A percentile compares a stretch with the other conserved stretches of the same genome.
These are phyloP conservation scores for Termitomyces sp. DNA, from an alignment of 768 basidiomycete genomes.

Conservation along the genomic window DNA sequence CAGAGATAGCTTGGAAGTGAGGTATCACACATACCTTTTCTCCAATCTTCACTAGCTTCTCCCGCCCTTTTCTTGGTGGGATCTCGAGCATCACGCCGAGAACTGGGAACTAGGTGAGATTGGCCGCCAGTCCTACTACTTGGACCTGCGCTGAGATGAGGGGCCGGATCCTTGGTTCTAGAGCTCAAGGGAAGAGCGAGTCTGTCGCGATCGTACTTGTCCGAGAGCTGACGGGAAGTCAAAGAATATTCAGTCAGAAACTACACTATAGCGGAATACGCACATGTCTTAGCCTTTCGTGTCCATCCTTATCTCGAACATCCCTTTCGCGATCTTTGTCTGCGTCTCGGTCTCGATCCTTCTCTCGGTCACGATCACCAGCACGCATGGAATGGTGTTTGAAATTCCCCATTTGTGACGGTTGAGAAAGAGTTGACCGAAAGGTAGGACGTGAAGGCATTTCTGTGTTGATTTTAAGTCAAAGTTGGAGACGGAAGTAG, in stretches of 20 bases:
- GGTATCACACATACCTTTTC: constrained; percentile 56
- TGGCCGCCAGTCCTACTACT: constrained; percentile 38
- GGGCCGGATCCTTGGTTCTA: constrained; percentile 59
- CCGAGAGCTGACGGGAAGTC: constrained; percentile 57
- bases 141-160: constrained; percentile 48
- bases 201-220: constrained; percentile 84
- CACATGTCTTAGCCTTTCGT: constrained; percentile 75
- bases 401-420: constrained; percentile 92
- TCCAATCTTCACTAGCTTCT: constrained; percentile 81
- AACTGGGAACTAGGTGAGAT: constrained; percentile 27
- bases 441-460: constrained; percentile 61
- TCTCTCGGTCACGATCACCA: constrained; percentile 53
- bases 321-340: constrained; percentile 59
- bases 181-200: constrained; percentile 51
- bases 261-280: constrained; percentile 21
- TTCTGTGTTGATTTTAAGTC: constrained; percentile 29
- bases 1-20: constrained; percentile 7
- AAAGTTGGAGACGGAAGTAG: not conserved
- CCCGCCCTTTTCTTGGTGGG: constrained; percentile 62
- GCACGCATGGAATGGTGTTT: constrained; percentile 81
- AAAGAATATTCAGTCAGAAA: constrained; percentile 10
- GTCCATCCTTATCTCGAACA: constrained; percentile 69
- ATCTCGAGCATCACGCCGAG: constrained; percentile 62
- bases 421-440: constrained; percentile 69
- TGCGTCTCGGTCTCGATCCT: constrained; percentile 38